Evolutionary conservation across 208 protist genomes (phyloP).

Genomic region (Trypanosoma grayi): DNA sequence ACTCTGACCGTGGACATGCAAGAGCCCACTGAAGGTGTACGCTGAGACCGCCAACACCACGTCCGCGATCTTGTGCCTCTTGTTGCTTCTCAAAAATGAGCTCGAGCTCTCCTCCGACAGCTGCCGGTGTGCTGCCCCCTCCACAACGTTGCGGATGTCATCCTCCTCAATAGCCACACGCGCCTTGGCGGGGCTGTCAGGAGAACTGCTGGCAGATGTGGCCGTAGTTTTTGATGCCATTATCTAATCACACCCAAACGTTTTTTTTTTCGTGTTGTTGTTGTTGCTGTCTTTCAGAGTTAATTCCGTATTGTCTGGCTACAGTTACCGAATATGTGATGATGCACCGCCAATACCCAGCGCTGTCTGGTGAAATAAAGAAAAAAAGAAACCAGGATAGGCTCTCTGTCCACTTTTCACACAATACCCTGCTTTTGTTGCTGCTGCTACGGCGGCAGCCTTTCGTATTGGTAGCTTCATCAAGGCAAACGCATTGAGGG

Average conservation of each 20-base stretch:
- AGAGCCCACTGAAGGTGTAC: slow-evolving; percentile 66
- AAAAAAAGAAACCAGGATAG: too few species aligned
- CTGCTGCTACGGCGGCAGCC: too few species aligned
- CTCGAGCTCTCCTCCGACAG: slow-evolving; percentile 20
- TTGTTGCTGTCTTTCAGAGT: too few species aligned
- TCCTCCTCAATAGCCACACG: neutral
- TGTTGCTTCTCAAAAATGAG: slow-evolving; percentile 49
- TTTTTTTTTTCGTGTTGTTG: too few species aligned
- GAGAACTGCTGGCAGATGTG: neutral
- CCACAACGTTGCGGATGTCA: slow-evolving; percentile 51
- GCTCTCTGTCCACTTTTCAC: too few species aligned
- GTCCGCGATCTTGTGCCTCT: slow-evolving; percentile 56
- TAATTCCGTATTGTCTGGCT: too few species aligned
- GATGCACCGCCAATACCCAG: too few species aligned
- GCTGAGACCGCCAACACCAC: slow-evolving; percentile 37
- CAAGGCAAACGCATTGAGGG: too few species aligned
- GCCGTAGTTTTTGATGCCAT: neutral
- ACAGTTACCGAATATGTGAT: too few species aligned
- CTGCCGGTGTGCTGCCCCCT: slow-evolving; percentile 37
- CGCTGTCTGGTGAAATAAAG: too few species aligned
- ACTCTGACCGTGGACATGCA: slow-evolving; percentile 74
- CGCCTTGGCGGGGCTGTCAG: neutral
- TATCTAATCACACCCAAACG: neutral
- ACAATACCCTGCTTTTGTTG: too few species aligned
- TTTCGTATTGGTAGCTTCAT: too few species aligned